Conservation (phyloP, 2,329 filamentous ascomycete species). For the Diaporthe sp. region DNA sequence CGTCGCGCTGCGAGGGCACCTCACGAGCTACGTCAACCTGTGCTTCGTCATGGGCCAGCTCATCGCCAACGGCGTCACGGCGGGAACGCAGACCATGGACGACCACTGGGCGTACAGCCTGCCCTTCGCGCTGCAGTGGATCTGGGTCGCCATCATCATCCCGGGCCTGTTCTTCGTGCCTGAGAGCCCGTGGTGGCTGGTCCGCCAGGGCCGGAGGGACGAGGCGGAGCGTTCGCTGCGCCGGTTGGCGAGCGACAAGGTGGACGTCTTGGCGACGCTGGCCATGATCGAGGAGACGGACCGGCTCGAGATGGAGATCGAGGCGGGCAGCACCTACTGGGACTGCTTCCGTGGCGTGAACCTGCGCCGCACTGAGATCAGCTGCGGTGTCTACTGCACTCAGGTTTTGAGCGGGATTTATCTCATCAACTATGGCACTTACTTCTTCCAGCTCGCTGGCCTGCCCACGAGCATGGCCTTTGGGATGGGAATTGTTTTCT, state of each 20-base stretch:
- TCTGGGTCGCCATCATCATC: slow-evolving; percentile 58
- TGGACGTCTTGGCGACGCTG: slow-evolving; percentile 60
- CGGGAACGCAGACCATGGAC: slow-evolving; percentile 50
- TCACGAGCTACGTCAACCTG: slow-evolving; percentile 70
- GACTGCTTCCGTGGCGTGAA: slow-evolving; percentile 63
- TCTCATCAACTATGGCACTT: slow-evolving; percentile 72
- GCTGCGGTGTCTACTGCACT: slow-evolving; percentile 70
- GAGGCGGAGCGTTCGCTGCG: slow-evolving; percentile 54
- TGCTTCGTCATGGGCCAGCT: slow-evolving; percentile 73
- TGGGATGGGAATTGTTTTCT: slow-evolving; percentile 63
- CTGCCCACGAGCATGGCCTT: slow-evolving; percentile 60
- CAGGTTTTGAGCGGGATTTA: slow-evolving; percentile 74
- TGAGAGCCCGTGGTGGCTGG: slow-evolving; percentile 62
- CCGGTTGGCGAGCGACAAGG: slow-evolving; percentile 56
- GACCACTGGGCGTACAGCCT: slow-evolving; percentile 61
- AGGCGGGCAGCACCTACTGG: slow-evolving; percentile 58
- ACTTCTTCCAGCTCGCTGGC: slow-evolving; percentile 69
- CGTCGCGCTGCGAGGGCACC: slow-evolving; percentile 64
- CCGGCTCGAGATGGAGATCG: slow-evolving; percentile 62
- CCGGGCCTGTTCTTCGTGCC: slow-evolving; percentile 58
- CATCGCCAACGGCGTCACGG: slow-evolving; percentile 59
- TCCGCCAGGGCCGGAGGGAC: slow-evolving; percentile 52
- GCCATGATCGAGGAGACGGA: slow-evolving; percentile 69
- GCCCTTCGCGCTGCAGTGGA: slow-evolving; percentile 62
- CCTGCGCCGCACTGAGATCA: slow-evolving; percentile 64